Evolutionary conservation across 2,329 filamentous ascomycete genomes (phyloP), one percentile per base, ranked within the genome.

Genomic region (Trichoderma asperellum): DNA sequence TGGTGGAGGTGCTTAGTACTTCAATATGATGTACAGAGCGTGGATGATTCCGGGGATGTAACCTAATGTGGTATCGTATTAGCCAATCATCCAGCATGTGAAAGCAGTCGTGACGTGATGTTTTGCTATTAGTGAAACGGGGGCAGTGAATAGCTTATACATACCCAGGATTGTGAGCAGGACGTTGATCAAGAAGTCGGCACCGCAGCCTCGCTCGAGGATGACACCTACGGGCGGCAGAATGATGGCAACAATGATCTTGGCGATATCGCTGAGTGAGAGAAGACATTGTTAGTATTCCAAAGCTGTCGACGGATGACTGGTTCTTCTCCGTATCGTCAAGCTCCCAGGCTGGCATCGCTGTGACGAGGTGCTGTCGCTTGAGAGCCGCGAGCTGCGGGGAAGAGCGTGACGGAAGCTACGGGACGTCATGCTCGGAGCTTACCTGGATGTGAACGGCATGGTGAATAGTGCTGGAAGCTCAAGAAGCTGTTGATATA

Each of bases 121-220:
- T 40, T 21, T 14, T 21, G 16, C 24, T 12, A 27, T 68, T n/a
- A 58, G 56, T 64, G 59, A 35, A 66, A 62, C 14, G 4, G 47
- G 18, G 21, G 52, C 5, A 8, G 43, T n/a, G 18, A 43, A 43
- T 16, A 52, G 43, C 4, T 49, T 43, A 24, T 43, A 70, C 83
- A 73, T 83, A 86, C 84, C 85, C 75, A 93, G 85, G 75, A 93
- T 88, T 75, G 93, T 96, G 83, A 96, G 84, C 77, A 94, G 87
- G 82, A 97, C 92, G 90, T 96, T 97, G 88, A 97, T 96, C 82
- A 95, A 85, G 77, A 97, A 85, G 80, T 97, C 92, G 74, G 90
- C 89, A 79, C 91, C 91, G 84, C 94, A 97, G 77, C 94, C 94
- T 75, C 91, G 89, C 90, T 97, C 94, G 75, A 97, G 92, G 88